Conservation (phyloP, 2,329 filamentous ascomycete genomes). For the Trichoderma atrobrunneum region DNA sequence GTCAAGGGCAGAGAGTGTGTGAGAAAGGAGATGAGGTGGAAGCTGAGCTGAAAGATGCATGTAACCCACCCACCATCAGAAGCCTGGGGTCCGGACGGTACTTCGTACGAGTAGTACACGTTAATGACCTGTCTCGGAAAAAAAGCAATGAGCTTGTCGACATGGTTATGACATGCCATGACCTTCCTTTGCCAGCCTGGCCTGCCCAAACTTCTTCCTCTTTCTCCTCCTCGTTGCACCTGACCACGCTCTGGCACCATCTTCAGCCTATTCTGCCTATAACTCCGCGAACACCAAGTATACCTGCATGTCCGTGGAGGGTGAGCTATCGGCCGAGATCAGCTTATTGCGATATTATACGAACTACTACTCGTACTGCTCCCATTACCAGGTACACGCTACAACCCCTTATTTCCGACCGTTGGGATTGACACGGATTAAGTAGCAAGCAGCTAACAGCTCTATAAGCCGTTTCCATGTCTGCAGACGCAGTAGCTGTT, state of each 20-base stretch:
- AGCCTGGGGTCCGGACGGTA: not conserved
- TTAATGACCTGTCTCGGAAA: not conserved
- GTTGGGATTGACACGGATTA: not conserved
- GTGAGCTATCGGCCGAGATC: not conserved
- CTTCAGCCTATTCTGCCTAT: not conserved
- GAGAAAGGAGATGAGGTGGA: not conserved
- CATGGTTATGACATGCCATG: not conserved
- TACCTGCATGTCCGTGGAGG: not conserved
- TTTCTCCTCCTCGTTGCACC: not conserved
- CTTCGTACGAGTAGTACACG: not conserved
- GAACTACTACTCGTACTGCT: not conserved
- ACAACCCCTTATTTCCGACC: not conserved
- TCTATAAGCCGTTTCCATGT: not conserved
- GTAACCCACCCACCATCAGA: not conserved
- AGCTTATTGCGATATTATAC: not conserved
- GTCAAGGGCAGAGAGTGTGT: not conserved
- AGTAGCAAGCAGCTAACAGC: not conserved
- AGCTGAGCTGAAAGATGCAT: slow-evolving; percentile 8
- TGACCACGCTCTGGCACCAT: not conserved
- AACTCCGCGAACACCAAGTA: not conserved
- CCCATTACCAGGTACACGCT: not conserved
- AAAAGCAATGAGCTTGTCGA: slow-evolving; percentile 2
- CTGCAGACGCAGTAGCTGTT: not conserved
- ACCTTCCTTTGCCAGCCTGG: not conserved
- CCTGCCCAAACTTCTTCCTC: slow-evolving; percentile 1